A percentile compares a stretch with the other conserved stretches of the same genome.
Conservation (phyloP, 257 asterid species). For the Cordia subcordata region DNA sequence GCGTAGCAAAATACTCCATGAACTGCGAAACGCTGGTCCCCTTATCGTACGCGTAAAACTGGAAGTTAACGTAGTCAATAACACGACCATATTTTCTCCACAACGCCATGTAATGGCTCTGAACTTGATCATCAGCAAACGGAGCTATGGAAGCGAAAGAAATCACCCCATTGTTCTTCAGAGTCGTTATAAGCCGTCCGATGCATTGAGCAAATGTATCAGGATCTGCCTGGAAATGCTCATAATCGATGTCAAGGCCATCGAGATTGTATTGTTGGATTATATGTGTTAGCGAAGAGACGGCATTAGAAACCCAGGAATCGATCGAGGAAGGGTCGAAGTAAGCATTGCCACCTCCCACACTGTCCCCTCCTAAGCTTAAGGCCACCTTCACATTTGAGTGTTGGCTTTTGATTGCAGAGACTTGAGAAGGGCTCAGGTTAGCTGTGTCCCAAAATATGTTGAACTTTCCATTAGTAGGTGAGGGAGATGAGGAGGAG, state of each 20-base stretch:
- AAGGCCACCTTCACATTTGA: too few species aligned
- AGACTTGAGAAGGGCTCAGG: conserved; percentile 50
- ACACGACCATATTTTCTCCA: too few species aligned
- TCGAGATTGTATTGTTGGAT: conserved; percentile 49
- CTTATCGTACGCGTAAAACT: conserved; percentile 53
- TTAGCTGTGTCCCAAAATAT: conserved; percentile 53
- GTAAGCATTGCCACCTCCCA: conserved; percentile 17
- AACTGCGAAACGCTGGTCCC: conserved; percentile 51
- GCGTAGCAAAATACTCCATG: conserved; percentile 48
- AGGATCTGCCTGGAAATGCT: conserved; percentile 51
- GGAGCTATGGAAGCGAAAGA: too few species aligned
- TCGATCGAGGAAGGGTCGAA: conserved; percentile 42
- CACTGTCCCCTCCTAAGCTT: too few species aligned
- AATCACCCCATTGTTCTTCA: conserved; percentile 45
- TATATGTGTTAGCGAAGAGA: conserved; percentile 41
- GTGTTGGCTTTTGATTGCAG: conserved; percentile 47
- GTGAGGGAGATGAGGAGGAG: conserved; percentile 41
- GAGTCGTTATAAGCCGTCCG: conserved; percentile 44
- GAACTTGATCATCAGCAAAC: conserved; percentile 39
- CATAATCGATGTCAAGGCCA: too few species aligned
- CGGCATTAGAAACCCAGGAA: conserved; percentile 69
- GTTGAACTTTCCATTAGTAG: conserved; percentile 55
- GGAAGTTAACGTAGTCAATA: too few species aligned
- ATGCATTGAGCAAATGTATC: conserved; percentile 71
- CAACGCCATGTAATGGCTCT: conserved; percentile 53